Evolutionary conservation across 2,329 filamentous ascomycete species (phyloP).

Genomic region (Fusarium oligoseptatum): DNA sequence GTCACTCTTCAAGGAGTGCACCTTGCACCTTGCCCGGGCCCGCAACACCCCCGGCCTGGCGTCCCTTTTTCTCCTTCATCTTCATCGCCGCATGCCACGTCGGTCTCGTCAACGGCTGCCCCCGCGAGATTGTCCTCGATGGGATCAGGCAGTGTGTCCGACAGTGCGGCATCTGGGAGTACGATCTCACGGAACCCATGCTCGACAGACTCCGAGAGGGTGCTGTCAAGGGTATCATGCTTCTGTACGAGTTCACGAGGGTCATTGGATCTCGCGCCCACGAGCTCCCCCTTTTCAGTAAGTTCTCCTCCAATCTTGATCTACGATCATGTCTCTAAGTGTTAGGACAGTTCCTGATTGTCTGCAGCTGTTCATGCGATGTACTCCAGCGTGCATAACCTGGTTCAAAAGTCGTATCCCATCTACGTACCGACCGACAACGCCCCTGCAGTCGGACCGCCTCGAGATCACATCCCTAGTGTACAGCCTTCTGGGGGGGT

Average conservation of each 20-base stretch:
- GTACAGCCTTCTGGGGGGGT: conserved; percentile 22
- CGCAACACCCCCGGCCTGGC: conserved; percentile 7
- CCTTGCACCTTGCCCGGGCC: conserved; percentile 6
- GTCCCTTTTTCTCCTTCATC: conserved; percentile 24
- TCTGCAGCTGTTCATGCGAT: conserved; percentile 21
- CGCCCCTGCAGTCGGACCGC: conserved; percentile 13
- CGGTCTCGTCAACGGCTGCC: conserved; percentile 13
- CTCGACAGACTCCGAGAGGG: conserved; percentile 23
- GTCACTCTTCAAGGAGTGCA: conserved; percentile 21
- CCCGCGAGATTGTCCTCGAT: background rate
- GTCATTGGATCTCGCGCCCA: conserved; percentile 27
- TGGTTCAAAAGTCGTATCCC: conserved; percentile 8
- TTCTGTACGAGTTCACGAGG: conserved; percentile 18
- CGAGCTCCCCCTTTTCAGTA: conserved; percentile 32
- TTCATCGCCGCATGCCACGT: conserved; percentile 33
- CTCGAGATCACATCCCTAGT: conserved; percentile 29
- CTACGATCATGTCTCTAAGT: background rate
- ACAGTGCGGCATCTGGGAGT: conserved; percentile 19
- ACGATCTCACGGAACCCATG: conserved; percentile 14
- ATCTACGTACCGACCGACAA: conserved; percentile 18
- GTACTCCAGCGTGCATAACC: conserved; percentile 8
- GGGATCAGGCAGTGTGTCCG: conserved; percentile 14
- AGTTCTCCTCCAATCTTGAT: background rate
- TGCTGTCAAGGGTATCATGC: conserved; percentile 17
- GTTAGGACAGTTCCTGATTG: conserved; percentile 12